Conservation (phyloP, 2,329 filamentous ascomycete species). For the Tolypocladium paradoxum region DNA sequence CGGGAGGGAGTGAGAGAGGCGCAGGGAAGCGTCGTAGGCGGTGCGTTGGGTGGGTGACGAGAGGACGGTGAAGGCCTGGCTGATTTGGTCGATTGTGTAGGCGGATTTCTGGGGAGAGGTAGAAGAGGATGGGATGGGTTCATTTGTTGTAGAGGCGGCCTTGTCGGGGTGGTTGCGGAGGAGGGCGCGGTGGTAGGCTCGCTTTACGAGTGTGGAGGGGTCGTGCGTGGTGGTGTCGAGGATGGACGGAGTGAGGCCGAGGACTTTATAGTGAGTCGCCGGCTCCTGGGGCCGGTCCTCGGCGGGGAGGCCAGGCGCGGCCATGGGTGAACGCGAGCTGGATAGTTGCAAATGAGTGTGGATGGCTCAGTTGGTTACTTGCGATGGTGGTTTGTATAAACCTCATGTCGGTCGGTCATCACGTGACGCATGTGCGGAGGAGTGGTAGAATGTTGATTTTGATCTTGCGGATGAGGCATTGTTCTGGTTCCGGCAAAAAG, state of each 20-base stretch:
- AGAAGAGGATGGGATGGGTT: background rate
- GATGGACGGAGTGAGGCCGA: slow-evolving; percentile 40
- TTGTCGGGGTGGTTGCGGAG: slow-evolving; percentile 59
- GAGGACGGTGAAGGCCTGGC: slow-evolving; percentile 45
- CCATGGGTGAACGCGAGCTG: background rate
- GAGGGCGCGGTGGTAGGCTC: slow-evolving; percentile 53
- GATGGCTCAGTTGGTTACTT: background rate
- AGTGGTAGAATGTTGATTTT: background rate
- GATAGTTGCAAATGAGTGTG: background rate
- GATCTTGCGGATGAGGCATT: background rate
- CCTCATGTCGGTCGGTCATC: background rate
- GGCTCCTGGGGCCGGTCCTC: background rate
- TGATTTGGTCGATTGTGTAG: slow-evolving; percentile 54
- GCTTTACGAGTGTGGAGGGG: slow-evolving; percentile 41
- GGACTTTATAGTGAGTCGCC: slow-evolving; percentile 49
- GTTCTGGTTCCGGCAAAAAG: background rate
- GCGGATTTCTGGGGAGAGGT: slow-evolving; percentile 3
- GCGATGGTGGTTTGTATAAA: background rate
- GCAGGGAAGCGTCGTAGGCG: slow-evolving; percentile 43
- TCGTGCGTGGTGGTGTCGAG: slow-evolving; percentile 31
- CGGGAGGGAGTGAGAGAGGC: slow-evolving; percentile 17
- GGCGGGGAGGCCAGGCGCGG: slow-evolving; percentile 2
- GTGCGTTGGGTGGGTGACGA: slow-evolving; percentile 36
- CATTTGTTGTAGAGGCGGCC: slow-evolving; percentile 9
- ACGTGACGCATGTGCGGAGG: background rate